Conservation (phyloP, 257 asterid genomes). For the Solanum infundibuliforme region DNA sequence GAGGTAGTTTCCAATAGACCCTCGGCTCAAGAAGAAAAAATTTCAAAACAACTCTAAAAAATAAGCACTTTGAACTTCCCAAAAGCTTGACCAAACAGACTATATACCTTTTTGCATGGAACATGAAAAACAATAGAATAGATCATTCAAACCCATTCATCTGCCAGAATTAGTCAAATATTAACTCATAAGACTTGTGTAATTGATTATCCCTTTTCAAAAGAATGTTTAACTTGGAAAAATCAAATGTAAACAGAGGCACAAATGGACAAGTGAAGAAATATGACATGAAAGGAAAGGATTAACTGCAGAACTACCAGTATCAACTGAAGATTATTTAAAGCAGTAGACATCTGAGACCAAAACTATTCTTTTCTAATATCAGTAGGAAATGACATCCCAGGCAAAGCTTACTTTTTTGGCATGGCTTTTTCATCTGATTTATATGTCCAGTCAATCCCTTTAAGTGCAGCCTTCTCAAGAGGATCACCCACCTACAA, state of each 20-base stretch:
- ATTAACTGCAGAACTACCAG: background rate
- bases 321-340: background rate
- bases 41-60: background rate
- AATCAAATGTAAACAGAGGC: background rate
- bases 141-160: background rate
- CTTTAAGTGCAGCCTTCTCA: conserved; percentile 96
- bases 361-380: background rate
- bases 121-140: background rate
- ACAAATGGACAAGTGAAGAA: background rate
- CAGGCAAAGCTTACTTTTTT: conserved; percentile 51
- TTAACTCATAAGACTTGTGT: background rate
- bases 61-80: background rate
- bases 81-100: background rate
- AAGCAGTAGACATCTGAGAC: background rate
- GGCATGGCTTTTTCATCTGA: conserved; percentile 97
- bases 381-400: background rate
- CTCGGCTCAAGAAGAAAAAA: background rate
- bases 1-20: background rate
- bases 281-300: background rate
- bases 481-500: conserved; percentile 99
- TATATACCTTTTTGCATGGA: background rate
- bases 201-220: background rate
- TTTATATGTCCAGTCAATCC: conserved; percentile 87
- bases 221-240: background rate
- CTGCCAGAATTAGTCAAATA: background rate